These are phyloP conservation scores for Cyclaneusma minus DNA, from an alignment of 2,329 filamentous ascomycete species.

Conservation along the genomic window DNA sequence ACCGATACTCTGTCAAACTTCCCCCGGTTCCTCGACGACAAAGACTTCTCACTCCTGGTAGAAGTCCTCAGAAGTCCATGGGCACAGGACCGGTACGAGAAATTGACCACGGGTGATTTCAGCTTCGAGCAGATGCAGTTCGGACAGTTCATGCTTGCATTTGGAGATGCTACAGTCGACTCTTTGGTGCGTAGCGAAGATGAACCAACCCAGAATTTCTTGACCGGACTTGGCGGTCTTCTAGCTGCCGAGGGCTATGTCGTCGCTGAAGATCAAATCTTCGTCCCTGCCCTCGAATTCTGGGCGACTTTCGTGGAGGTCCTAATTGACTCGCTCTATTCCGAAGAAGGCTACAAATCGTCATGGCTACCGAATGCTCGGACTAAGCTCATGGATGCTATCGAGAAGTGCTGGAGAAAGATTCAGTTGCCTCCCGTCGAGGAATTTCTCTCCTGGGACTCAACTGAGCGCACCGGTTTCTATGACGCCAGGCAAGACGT, in stretches of 20 bases:
- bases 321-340: slow-evolving; percentile 40
- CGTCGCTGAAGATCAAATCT: slow-evolving; percentile 59
- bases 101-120: slow-evolving; percentile 41
- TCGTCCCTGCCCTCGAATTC: slow-evolving; percentile 61
- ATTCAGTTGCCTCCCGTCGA: slow-evolving; percentile 48
- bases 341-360: slow-evolving; percentile 27
- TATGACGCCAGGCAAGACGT: slow-evolving; percentile 63
- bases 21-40: slow-evolving; percentile 41
- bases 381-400: slow-evolving; percentile 42
- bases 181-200: slow-evolving; percentile 40
- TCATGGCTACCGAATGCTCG: slow-evolving; percentile 44
- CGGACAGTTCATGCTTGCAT: slow-evolving; percentile 50
- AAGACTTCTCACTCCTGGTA: slow-evolving; percentile 41
- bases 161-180: slow-evolving; percentile 49
- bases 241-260: slow-evolving; percentile 50
- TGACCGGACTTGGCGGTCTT: slow-evolving; percentile 47
- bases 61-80: slow-evolving; percentile 44
- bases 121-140: slow-evolving; percentile 51
- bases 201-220: slow-evolving; percentile 30
- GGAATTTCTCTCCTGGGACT: slow-evolving; percentile 50
- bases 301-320: slow-evolving; percentile 66
- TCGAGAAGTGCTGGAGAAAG: slow-evolving; percentile 53
- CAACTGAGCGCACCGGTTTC: slow-evolving; percentile 51
- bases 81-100: slow-evolving; percentile 38
- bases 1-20: slow-evolving; percentile 50